Conservation (phyloP, 2,329 filamentous ascomycete genomes). For the Neodidymelliopsis sp. region DNA sequence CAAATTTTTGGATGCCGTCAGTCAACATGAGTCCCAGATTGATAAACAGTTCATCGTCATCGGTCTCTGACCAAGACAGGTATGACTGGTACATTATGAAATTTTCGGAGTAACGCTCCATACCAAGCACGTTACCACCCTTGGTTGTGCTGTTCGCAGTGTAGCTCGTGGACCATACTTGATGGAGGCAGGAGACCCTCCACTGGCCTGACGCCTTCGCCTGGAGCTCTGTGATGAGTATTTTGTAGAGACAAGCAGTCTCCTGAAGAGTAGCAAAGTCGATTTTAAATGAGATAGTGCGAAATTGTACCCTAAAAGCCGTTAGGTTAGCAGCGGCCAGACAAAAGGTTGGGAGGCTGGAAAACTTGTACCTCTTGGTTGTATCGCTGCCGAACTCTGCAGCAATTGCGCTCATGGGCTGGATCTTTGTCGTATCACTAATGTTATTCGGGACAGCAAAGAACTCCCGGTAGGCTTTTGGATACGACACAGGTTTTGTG, state of each 20-base stretch:
- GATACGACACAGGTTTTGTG: slow-evolving; percentile 20
- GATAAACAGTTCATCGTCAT: slow-evolving; percentile 19
- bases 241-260: slow-evolving; percentile 39
- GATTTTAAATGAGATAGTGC: slow-evolving; percentile 32
- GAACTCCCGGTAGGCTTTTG: slow-evolving; percentile 27
- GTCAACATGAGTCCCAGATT: slow-evolving; percentile 14
- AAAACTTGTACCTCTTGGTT: slow-evolving; percentile 10
- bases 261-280: slow-evolving; percentile 28
- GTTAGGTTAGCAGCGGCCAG: not conserved
- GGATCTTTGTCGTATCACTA: slow-evolving; percentile 27
- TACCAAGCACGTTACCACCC: slow-evolving; percentile 51
- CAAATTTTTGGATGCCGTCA: slow-evolving; percentile 14
- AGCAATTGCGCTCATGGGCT: slow-evolving; percentile 22
- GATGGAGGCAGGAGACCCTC: slow-evolving; percentile 22
- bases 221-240: slow-evolving; percentile 21
- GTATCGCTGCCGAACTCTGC: slow-evolving; percentile 23
- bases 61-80: slow-evolving; percentile 19
- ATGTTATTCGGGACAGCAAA: slow-evolving; percentile 22
- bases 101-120: slow-evolving; percentile 24
- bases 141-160: slow-evolving; percentile 28
- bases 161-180: slow-evolving; percentile 18
- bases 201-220: slow-evolving; percentile 39
- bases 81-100: slow-evolving; percentile 28
- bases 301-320: slow-evolving; percentile 19
- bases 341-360: not conserved